Percentiles rank a stretch among this genome's conserved stretches.
Conservation (phyloP, 2,329 filamentous ascomycete genomes). For the Colletotrichum endophyticum region DNA sequence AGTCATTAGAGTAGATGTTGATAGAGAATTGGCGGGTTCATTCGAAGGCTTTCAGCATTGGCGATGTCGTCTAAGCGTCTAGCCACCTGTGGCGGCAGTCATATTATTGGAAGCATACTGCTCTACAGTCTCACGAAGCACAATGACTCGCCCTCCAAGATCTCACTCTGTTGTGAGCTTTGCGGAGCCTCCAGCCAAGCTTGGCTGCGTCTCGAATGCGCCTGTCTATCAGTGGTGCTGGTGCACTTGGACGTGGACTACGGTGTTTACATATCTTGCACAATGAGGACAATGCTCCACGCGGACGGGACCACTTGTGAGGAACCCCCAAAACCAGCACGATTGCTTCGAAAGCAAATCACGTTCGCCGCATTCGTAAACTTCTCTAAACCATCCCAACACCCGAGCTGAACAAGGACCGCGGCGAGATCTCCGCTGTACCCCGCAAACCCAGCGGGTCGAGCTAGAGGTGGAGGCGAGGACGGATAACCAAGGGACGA, state of each 20-base stretch:
- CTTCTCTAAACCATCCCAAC: background rate
- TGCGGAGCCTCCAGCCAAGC: background rate
- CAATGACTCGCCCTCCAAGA: background rate
- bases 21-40: background rate
- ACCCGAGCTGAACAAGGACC: background rate
- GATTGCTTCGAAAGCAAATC: background rate
- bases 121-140: background rate
- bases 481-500: background rate
- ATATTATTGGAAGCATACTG: background rate
- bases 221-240: background rate
- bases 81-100: background rate
- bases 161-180: background rate
- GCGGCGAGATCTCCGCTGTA: constrained; percentile 9
- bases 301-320: background rate
- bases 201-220: background rate
- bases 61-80: background rate
- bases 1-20: background rate
- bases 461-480: background rate
- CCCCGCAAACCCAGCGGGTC: constrained; percentile 3
- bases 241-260: background rate
- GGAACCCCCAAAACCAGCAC: background rate
- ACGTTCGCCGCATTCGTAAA: background rate
- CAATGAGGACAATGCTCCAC: background rate
- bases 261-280: background rate
- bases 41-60: background rate